phyloP scores from a whole-genome alignment of 2,329 filamentous ascomycete genomes.

The Acephala macrosclerotiorum region DNA sequence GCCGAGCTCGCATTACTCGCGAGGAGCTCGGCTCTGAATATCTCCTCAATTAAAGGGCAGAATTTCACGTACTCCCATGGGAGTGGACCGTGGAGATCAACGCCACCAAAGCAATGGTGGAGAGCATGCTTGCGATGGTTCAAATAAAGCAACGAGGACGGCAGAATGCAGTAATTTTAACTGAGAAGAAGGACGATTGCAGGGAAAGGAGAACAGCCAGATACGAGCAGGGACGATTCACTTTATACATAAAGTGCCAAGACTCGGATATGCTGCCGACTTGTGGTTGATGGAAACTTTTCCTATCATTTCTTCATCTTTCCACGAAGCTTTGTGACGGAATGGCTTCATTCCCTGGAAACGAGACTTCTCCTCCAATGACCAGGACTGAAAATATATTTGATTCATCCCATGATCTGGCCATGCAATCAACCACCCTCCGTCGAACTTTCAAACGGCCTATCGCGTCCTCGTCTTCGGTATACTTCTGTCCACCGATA shows the following conservation, averaged over 20 bases:
- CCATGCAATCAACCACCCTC: not conserved
- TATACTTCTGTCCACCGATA: not conserved
- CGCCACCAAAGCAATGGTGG: constrained; percentile 27
- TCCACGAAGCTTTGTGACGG: not conserved
- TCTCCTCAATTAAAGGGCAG: too few species aligned
- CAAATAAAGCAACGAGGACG: constrained; percentile 35
- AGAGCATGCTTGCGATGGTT: constrained; percentile 28
- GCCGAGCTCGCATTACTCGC: too few species aligned
- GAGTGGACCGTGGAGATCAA: constrained; percentile 35
- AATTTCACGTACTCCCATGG: too few species aligned
- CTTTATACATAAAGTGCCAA: constrained; percentile 27
- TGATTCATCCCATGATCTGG: not conserved
- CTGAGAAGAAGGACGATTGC: not conserved
- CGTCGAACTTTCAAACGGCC: not conserved
- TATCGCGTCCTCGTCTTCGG: constrained; percentile 4
- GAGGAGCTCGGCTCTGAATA: too few species aligned
- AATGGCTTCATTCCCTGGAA: not conserved
- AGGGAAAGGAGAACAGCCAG: not conserved
- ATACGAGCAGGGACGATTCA: constrained; percentile 5
- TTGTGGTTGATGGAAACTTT: constrained; percentile 13
- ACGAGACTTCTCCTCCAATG: not conserved
- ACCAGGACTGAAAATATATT: not conserved
- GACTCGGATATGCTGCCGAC: constrained; percentile 2
- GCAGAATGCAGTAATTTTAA: not conserved
- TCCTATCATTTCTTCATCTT: not conserved